phyloP scores from a whole-genome alignment of 164 flowering plant genomes.

The Annona squamosa region DNA sequence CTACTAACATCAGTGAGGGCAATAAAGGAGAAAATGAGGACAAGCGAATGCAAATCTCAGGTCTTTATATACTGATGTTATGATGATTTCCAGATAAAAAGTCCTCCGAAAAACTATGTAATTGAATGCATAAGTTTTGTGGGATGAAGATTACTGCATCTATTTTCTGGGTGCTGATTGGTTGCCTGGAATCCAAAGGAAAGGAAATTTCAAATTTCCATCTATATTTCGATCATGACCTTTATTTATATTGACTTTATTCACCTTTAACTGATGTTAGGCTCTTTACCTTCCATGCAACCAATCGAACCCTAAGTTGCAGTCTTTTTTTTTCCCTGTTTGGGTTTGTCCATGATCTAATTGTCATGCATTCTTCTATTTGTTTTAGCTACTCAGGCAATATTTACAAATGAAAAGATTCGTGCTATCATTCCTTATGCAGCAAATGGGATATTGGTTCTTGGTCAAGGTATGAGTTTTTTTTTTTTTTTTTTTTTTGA shows the following conservation, averaged over 20 bases:
- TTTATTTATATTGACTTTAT: no score
- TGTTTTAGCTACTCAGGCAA: conserved; percentile 43
- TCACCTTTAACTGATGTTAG: no score
- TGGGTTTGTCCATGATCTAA: neutral
- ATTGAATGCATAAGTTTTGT: no score
- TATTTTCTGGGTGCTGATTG: no score
- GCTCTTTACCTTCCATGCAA: no score
- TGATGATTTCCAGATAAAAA: neutral
- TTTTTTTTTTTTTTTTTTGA: conserved; percentile 3
- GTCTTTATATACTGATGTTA: conserved; percentile 21
- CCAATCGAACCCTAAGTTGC: no score
- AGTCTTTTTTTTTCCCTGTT: no score
- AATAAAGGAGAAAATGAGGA: conserved; percentile 31
- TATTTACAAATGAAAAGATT: conserved; percentile 73
- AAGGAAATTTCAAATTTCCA: no score
- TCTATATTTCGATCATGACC: no score
- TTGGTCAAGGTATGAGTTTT: conserved; percentile 67
- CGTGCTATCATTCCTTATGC: conserved; percentile 46
- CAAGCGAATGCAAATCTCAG: conserved; percentile 48
- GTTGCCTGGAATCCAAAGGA: no score
- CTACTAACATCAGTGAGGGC: conserved; percentile 21
- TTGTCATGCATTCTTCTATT: conserved; percentile 1
- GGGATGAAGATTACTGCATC: neutral
- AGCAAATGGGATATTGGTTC: conserved; percentile 51
- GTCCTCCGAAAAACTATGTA: no score